Percentiles rank a stretch among this genome's conserved stretches.
These are phyloP conservation scores for Ceratobasidium sp. DNA, from an alignment of 1,284 basidiomycete genomes.

Conservation along the genomic window DNA sequence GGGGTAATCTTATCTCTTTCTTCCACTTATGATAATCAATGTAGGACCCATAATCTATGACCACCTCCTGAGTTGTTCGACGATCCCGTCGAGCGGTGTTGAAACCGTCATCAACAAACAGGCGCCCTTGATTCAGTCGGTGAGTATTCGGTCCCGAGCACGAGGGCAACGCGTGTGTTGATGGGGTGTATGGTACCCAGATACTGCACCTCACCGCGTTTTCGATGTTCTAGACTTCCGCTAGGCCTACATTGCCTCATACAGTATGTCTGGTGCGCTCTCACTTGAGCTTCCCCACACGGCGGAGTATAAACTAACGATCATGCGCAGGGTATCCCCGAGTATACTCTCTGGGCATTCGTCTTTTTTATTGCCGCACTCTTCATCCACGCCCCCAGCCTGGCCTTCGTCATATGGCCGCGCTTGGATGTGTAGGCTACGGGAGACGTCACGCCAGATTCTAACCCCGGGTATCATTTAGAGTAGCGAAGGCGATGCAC, in stretches of 20 bases:
- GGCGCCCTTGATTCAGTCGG: constrained; percentile 84
- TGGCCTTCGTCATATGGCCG: constrained; percentile 96
- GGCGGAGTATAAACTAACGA: constrained; percentile 43
- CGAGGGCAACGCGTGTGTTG: background rate
- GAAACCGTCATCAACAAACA: constrained; percentile 83
- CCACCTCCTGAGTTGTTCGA: constrained; percentile 90
- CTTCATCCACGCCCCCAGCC: constrained; percentile 83
- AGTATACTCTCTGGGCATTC: constrained; percentile 81
- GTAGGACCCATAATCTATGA: constrained; percentile 96
- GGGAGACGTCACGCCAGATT: constrained; percentile 83
- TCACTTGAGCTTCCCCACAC: constrained; percentile 44
- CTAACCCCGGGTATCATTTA: constrained; percentile 87
- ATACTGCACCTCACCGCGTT: constrained; percentile 88
- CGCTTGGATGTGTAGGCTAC: constrained; percentile 82
- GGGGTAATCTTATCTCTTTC: too few relatives aligned
- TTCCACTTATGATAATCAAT: too few relatives aligned
- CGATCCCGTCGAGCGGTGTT: constrained; percentile 72
- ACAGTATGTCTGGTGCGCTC: constrained; percentile 81
- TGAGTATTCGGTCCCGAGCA: constrained; percentile 60
- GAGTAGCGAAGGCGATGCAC: constrained; percentile 81
- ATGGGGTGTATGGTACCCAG: constrained; percentile 61
- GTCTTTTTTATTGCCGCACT: constrained; percentile 71
- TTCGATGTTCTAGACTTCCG: constrained; percentile 88
- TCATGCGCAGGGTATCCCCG: constrained; percentile 76
- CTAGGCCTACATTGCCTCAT: constrained; percentile 85